Evolutionary conservation across 192 early-diverging fungal genomes (phyloP).

Genomic region (Rhizophagus prolifer): DNA sequence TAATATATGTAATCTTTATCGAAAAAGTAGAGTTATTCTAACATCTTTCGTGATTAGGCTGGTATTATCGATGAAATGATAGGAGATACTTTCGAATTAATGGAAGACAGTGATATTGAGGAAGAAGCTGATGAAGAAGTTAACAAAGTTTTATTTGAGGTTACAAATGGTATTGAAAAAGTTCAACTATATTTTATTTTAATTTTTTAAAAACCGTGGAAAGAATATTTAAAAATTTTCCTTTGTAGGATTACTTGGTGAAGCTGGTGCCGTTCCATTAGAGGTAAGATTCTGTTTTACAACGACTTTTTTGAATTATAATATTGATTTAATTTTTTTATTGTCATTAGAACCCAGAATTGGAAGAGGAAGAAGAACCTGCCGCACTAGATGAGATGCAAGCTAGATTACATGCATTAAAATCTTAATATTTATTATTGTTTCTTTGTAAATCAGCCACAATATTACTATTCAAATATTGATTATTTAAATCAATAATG

Average conservation of each 20-base stretch:
- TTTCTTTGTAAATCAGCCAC: not conserved
- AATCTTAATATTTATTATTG: conserved; percentile 43
- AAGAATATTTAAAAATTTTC: not conserved
- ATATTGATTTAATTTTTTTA: not conserved
- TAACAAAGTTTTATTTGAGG: conserved; percentile 82
- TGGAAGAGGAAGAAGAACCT: conserved; percentile 60
- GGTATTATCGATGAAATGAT: conserved; percentile 97
- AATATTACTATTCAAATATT: not conserved
- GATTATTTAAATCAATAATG: no score
- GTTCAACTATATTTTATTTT: not conserved
- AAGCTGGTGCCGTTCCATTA: conserved; percentile 56
- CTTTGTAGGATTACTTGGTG: conserved; percentile 51
- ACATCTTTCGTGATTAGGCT: conserved; percentile 53
- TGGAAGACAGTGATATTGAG: conserved; percentile 89
- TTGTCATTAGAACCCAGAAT: conserved; percentile 35
- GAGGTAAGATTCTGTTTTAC: conserved; percentile 35
- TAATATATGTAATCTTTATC: conserved; percentile 29
- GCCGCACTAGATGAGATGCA: conserved; percentile 84
- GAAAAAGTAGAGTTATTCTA: not conserved
- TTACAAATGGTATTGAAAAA: conserved; percentile 73
- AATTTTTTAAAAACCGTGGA: not conserved
- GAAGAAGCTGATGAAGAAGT: conserved; percentile 95
- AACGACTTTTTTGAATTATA: not conserved
- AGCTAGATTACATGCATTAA: conserved; percentile 77
- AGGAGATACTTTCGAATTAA: conserved; percentile 79